Conservation (phyloP, 2,329 filamentous ascomycete genomes). For the Scedosporium boydii region DNA sequence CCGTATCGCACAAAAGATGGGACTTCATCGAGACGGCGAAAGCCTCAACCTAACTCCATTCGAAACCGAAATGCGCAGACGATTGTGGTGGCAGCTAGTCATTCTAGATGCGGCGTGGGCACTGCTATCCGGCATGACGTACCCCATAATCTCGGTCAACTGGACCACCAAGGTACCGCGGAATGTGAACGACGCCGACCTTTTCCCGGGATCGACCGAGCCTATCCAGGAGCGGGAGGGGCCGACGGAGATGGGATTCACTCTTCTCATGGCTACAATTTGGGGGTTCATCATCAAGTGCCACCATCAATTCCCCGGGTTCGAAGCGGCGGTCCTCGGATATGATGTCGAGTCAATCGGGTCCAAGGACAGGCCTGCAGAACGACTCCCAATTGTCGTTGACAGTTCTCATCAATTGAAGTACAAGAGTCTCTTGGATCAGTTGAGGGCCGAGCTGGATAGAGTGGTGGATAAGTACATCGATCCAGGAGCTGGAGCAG, state of each 20-base stretch:
- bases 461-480: constrained; percentile 40
- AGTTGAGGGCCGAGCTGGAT: constrained; percentile 31
- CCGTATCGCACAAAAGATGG: constrained; percentile 58
- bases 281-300: constrained; percentile 35
- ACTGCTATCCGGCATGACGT: constrained; percentile 46
- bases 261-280: constrained; percentile 39
- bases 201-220: constrained; percentile 43
- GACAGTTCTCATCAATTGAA: constrained; percentile 10
- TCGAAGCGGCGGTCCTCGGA: constrained; percentile 40
- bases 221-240: constrained; percentile 42
- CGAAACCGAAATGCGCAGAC: constrained; percentile 57
- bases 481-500: constrained; percentile 40
- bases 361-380: constrained; percentile 14
- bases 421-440: constrained; percentile 22
- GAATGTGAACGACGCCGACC: constrained; percentile 50
- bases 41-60: constrained; percentile 47
- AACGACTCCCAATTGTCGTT: neutral
- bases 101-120: constrained; percentile 48
- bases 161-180: constrained; percentile 48
- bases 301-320: constrained; percentile 28
- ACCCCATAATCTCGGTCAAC: constrained; percentile 38
- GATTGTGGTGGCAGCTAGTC: constrained; percentile 58
- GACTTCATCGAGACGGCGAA: constrained; percentile 53
- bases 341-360: constrained; percentile 24
- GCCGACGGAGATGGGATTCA: constrained; percentile 53